A percentile compares a stretch with the other conserved stretches of the same genome.
Conservation (phyloP, 225 moss, liverwort and hornwort genomes). For the Climacium dendroides region DNA sequence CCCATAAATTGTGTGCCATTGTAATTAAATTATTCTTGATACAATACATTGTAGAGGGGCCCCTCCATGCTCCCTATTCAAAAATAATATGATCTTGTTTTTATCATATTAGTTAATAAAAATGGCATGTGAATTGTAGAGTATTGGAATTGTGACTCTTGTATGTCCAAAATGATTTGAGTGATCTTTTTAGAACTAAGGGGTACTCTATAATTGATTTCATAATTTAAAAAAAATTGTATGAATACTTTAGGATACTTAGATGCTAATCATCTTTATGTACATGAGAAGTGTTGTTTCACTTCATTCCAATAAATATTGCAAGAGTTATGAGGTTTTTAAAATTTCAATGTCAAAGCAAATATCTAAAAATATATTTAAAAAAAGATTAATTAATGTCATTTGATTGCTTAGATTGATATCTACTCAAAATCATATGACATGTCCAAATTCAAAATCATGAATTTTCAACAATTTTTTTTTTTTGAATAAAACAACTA, state of each 20-base stretch:
- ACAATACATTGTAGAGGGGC: not conserved
- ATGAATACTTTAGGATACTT: not conserved
- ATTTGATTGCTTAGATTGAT: not conserved
- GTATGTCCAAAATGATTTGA: not conserved
- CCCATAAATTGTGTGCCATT: not conserved
- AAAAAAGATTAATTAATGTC: not conserved
- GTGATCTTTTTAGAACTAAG: accelerated
- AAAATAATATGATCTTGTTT: not conserved
- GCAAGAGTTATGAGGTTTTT: not conserved
- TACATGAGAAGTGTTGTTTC: not conserved
- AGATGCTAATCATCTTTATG: not conserved
- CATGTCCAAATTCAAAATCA: too few relatives aligned
- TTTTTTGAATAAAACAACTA: too few relatives aligned
- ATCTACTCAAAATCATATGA: not conserved
- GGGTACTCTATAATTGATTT: not conserved
- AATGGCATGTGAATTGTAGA: accelerated
- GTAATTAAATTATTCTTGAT: not conserved
- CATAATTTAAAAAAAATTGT: not conserved
- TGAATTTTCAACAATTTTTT: too few relatives aligned
- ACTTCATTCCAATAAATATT: not conserved
- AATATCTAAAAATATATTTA: not conserved
- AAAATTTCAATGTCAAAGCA: not conserved
- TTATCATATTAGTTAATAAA: not conserved
- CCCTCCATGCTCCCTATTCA: not conserved
- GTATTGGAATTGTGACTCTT: not conserved